Evolutionary conservation across 768 basidiomycete genomes (phyloP).

Genomic region (Hygrophorus pudorinus): DNA sequence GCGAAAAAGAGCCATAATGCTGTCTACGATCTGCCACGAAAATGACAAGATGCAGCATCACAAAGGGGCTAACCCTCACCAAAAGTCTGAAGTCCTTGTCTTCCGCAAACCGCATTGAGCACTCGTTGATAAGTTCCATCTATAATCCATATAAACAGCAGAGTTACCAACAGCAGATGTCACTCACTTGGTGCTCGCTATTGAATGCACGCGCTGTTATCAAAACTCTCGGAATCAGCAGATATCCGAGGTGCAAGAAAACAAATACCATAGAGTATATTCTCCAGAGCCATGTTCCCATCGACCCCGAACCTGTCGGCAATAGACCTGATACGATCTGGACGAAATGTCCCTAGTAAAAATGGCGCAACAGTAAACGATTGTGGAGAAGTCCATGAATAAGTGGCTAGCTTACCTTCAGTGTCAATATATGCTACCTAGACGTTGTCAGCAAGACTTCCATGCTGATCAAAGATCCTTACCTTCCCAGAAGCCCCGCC

Average conservation of each 20-base stretch:
- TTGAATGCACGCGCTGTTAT: constrained; percentile 75
- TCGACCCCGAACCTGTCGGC: constrained; percentile 95
- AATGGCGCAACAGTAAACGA: constrained; percentile 10
- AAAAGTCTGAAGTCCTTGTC: constrained; percentile 76
- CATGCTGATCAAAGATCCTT: constrained; percentile 5
- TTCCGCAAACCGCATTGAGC: constrained; percentile 80
- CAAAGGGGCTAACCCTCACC: constrained; percentile 23
- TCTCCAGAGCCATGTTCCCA: constrained; percentile 76
- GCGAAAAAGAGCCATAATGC: constrained; percentile 94
- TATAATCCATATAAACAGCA: constrained; percentile 18
- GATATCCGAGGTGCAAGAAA: neutral
- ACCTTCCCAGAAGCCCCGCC: constrained; percentile 90
- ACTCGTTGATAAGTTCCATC: constrained; percentile 91
- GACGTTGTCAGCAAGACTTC: neutral
- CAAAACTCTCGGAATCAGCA: neutral
- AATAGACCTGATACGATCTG: constrained; percentile 84
- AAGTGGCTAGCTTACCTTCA: constrained; percentile 42
- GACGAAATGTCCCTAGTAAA: constrained; percentile 76
- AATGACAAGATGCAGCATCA: constrained; percentile 8
- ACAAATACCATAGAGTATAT: constrained; percentile 73
- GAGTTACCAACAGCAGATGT: neutral
- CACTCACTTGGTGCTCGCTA: constrained; percentile 79
- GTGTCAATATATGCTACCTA: constrained; percentile 91
- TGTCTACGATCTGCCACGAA: constrained; percentile 71
- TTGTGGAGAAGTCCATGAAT: neutral